Evolutionary conservation across 768 basidiomycete genomes (phyloP), one percentile per base, ranked within the genome.

Genomic region (Panellus pusillus): DNA sequence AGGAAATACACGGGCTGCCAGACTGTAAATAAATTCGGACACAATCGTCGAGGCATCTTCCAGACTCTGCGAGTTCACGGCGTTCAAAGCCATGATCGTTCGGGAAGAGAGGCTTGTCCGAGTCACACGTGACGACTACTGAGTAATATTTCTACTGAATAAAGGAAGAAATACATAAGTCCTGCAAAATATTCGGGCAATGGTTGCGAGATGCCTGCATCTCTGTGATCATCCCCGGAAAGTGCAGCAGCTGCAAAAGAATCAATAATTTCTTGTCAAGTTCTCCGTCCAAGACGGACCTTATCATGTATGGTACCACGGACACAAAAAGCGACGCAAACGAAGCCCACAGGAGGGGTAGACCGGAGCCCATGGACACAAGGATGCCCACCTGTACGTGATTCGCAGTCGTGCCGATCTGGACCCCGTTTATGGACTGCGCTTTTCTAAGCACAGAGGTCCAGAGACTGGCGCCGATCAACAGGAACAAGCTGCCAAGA

Each of bases 391-490:
- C 66, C 4, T 77, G 68, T 17, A 77, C 64, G 29, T 70, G 68
- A 45, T 65, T 62, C 32, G 62, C 58, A 24, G 70, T 63, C 38
- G 65, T 63, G 2, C 71, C 71, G 44, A 85, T 68, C 29, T 77
- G 58, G 54, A 81, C 60, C 24, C 70, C 64, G 63, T 91, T 91
- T 57, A 92, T 73, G 14, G 71, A 70, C 62, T 83, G 74, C 1
- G 79, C 73, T 63, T 84, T 86, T 60, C 83, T 79, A 46, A 92
- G 76, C 46, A 90, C 74, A 41, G 83, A 79, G 5, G 91, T 91
- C 91, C 91, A 93, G 54, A 91, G 83, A 41, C 81, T 77, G 14
- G 84, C 83, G 20, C 82, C 87, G 38, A 86, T 81, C 44, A 93
- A 74, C 43, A 91, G 66, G 48, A 89, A 75, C 11, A 87, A 40